A percentile compares a stretch with the other conserved stretches of the same genome.
Conservation (phyloP, 371 early-diverging fungal genomes). For the Phascolomyces articulosus region DNA sequence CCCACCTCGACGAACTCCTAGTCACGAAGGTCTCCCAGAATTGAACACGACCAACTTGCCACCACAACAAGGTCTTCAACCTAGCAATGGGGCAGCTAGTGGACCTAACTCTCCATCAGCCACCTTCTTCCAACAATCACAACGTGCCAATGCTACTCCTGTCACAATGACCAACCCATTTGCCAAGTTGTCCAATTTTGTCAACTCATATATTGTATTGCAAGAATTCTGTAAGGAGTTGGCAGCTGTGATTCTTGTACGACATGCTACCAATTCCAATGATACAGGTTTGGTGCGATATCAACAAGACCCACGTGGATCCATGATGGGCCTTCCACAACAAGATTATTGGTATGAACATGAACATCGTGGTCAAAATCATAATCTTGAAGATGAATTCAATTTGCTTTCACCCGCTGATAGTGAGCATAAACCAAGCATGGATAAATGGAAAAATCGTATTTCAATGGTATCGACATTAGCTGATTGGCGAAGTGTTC, state of each 20-base stretch:
- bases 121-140: slow-evolving; percentile 49
- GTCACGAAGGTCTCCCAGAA: slow-evolving; percentile 7
- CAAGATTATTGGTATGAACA: slow-evolving; percentile 11
- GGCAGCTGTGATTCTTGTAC: slow-evolving; percentile 62
- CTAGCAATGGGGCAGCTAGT: slow-evolving; percentile 13
- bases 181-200: slow-evolving; percentile 60
- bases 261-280: slow-evolving; percentile 51
- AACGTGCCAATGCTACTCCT: slow-evolving; percentile 51
- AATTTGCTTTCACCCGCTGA: slow-evolving; percentile 12
- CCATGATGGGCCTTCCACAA: slow-evolving; percentile 28
- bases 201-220: slow-evolving; percentile 62
- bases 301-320: slow-evolving; percentile 30
- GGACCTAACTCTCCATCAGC: slow-evolving; percentile 36
- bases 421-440: slow-evolving; percentile 25
- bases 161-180: slow-evolving; percentile 57
- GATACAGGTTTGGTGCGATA: slow-evolving; percentile 39
- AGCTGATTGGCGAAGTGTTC: slow-evolving; percentile 47
- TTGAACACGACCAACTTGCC: not conserved
- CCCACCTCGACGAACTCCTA: slow-evolving; percentile 15
- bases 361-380: slow-evolving; percentile 7
- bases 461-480: slow-evolving; percentile 47
- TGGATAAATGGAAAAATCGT: slow-evolving; percentile 52
- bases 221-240: slow-evolving; percentile 73
- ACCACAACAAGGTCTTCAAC: slow-evolving; percentile 6
- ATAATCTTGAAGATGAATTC: slow-evolving; percentile 22